phyloP scores from a whole-genome alignment of 1,284 basidiomycete species.

The Marasmius sp. region DNA sequence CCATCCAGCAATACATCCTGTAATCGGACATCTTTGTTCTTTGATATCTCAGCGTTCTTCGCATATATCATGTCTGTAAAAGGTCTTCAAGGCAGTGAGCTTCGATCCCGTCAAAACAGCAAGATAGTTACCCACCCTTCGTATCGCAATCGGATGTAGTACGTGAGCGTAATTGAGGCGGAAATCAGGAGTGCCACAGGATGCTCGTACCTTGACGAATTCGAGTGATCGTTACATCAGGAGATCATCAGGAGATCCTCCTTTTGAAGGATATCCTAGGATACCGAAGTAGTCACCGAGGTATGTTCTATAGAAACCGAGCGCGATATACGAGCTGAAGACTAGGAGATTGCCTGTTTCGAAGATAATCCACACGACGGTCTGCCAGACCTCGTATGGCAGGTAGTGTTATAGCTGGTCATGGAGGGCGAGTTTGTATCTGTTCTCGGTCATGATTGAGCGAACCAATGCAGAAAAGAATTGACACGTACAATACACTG shows the following conservation, averaged over 20 bases:
- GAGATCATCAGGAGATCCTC: neutral
- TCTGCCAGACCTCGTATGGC: constrained; percentile 28
- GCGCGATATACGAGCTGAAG: constrained; percentile 1
- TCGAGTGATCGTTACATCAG: neutral
- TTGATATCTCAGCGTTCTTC: neutral
- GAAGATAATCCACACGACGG: constrained; percentile 9
- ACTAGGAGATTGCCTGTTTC: constrained; percentile 13
- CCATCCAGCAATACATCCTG: no score
- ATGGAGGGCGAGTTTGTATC: constrained; percentile 36
- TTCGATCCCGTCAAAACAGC: neutral
- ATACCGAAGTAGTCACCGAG: constrained; percentile 16
- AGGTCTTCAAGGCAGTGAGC: neutral
- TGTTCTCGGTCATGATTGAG: neutral
- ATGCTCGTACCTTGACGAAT: neutral
- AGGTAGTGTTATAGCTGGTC: constrained; percentile 37
- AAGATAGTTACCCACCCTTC: neutral
- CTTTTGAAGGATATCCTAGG: constrained; percentile 5
- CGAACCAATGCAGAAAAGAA: neutral
- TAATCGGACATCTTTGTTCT: neutral
- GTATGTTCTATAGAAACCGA: constrained; percentile 17
- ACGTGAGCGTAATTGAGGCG: neutral
- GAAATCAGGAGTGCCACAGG: neutral
- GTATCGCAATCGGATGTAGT: neutral
- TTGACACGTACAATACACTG: constrained; percentile 9
- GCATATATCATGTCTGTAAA: constrained; percentile 9